Conservation (phyloP, 352 stramenopile genomes). For the Globisporangium paroecandrum region DNA sequence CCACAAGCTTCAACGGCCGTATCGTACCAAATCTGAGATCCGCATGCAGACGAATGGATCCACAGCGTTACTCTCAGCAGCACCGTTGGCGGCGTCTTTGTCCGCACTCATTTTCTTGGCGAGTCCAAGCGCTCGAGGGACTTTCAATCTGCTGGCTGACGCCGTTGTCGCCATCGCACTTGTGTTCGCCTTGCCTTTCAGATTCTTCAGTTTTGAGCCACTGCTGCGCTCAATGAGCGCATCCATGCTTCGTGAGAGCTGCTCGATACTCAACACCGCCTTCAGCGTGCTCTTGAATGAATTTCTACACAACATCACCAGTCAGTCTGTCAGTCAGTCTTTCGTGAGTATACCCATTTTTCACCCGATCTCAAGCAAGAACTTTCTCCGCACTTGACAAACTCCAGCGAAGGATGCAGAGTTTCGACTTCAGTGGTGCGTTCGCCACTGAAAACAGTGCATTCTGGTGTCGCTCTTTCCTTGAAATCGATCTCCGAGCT, state of each 20-base stretch:
- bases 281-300: conserved; percentile 33
- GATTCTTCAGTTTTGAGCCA: neutral
- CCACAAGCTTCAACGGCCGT: neutral
- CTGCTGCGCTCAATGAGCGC: neutral
- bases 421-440: neutral
- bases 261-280: conserved; percentile 2
- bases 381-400: conserved; percentile 23
- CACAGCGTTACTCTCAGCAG: neutral
- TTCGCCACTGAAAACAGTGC: conserved; percentile 8
- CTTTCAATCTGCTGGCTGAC: conserved; percentile 9
- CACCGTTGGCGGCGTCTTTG: neutral
- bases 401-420: conserved; percentile 22
- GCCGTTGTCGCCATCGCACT: neutral
- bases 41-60: conserved; percentile 36
- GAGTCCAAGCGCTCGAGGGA: neutral
- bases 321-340: too few species aligned
- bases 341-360: neutral
- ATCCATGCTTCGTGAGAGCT: conserved; percentile 4
- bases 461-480: neutral
- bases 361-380: neutral
- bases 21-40: conserved; percentile 31
- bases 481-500: neutral
- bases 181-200: neutral
- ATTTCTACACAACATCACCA: conserved; percentile 17
- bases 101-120: neutral